Evolutionary conservation across 73 alveolate species (phyloP).

Genomic region (Symbiodinium natans): DNA sequence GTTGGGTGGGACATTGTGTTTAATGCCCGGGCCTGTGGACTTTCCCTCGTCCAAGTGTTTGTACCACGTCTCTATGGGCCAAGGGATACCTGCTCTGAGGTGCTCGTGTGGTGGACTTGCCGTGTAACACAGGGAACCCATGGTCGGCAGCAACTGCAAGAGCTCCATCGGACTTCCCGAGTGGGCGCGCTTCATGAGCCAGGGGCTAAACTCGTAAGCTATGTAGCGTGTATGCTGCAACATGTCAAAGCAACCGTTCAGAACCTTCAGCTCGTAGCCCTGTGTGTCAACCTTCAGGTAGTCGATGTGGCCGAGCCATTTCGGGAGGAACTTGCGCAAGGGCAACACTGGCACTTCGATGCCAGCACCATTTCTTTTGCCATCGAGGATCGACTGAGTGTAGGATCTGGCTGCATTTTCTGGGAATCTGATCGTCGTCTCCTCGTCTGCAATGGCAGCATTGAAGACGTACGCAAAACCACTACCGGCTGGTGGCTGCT

Average conservation of each 20-base stretch:
- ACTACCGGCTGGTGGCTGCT: neutral
- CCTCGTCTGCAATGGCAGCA: neutral
- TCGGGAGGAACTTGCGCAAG: neutral
- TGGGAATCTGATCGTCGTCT: neutral
- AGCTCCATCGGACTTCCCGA: neutral
- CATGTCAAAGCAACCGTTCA: neutral
- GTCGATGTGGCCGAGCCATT: neutral
- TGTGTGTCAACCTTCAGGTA: neutral
- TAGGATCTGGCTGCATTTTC: neutral
- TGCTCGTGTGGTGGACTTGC: neutral
- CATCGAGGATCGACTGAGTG: neutral
- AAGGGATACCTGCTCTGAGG: too few relatives aligned
- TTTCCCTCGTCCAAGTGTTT: too few relatives aligned
- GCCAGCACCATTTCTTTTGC: neutral
- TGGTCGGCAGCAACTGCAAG: neutral
- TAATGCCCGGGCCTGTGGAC: too few relatives aligned
- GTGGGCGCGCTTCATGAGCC: constrained; percentile 2
- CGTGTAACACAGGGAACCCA: neutral
- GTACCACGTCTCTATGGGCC: too few relatives aligned
- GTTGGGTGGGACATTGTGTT: too few relatives aligned
- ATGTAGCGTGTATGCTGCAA: neutral
- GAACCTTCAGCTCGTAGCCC: neutral
- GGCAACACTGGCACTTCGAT: neutral
- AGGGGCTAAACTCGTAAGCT: neutral
- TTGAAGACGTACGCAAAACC: neutral